phyloP scores from a whole-genome alignment of 1,284 basidiomycete species.

The Ustilago trichophora region DNA sequence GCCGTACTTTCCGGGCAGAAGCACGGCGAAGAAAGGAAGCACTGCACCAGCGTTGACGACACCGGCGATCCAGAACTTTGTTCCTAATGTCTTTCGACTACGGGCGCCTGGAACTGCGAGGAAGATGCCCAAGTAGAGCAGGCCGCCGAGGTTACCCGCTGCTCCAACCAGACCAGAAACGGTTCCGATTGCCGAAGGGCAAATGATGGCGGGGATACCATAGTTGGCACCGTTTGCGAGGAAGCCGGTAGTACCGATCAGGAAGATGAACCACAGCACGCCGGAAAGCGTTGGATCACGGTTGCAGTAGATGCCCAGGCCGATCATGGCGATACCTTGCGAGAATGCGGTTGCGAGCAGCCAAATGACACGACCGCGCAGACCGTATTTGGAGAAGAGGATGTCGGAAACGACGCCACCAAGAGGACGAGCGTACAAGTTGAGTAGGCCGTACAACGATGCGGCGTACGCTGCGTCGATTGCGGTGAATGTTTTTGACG shows the following conservation, averaged over 20 bases:
- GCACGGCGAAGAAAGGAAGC: conserved; percentile 46
- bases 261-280: conserved; percentile 58
- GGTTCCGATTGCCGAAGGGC: conserved; percentile 52
- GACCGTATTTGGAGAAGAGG: conserved; percentile 70
- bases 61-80: conserved; percentile 61
- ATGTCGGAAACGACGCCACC: conserved; percentile 72
- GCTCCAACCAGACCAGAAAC: conserved; percentile 58
- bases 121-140: conserved; percentile 54
- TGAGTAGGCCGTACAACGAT: conserved; percentile 71
- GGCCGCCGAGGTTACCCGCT: conserved; percentile 55
- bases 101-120: conserved; percentile 45
- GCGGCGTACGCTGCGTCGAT: conserved; percentile 70
- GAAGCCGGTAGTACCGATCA: conserved; percentile 55
- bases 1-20: conserved; percentile 39
- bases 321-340: conserved; percentile 71
- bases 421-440: conserved; percentile 71
- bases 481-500: conserved; percentile 68
- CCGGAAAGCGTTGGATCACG: conserved; percentile 47
- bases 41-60: conserved; percentile 54
- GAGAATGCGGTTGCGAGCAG: conserved; percentile 69
- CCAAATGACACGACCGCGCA: conserved; percentile 72
- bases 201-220: conserved; percentile 51
- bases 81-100: conserved; percentile 41
- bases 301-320: conserved; percentile 70
- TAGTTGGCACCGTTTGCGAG: conserved; percentile 58